Evolutionary conservation across 345 rosid species (phyloP).

Genomic region (Eucalyptus grandis): DNA sequence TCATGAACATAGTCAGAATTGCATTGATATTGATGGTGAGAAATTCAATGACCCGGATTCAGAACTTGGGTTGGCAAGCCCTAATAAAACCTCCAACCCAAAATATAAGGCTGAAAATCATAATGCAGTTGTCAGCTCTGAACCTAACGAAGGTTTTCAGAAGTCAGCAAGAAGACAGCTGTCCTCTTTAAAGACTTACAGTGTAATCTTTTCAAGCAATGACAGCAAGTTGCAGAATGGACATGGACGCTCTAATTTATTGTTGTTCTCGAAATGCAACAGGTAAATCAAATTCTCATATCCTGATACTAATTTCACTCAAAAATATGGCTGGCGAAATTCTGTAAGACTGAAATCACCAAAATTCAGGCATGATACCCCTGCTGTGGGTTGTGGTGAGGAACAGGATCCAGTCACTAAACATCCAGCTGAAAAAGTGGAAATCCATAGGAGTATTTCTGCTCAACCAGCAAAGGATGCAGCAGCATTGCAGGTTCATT

Average conservation of each 20-base stretch:
- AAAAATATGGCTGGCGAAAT: background rate
- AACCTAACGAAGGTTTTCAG: background rate
- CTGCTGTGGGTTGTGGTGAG: background rate
- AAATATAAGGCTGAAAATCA: background rate
- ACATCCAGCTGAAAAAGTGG: background rate
- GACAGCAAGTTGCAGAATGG: background rate
- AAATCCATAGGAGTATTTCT: background rate
- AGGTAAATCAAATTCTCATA: background rate
- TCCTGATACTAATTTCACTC: background rate
- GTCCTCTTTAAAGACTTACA: slow-evolving; percentile 26
- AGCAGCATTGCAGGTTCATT: slow-evolving; percentile 1
- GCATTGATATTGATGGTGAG: slow-evolving; percentile 8
- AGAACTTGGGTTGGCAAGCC: background rate
- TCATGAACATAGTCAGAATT: slow-evolving; percentile 2
- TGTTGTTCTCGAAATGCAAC: background rate
- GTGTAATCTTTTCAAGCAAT: slow-evolving; percentile 9
- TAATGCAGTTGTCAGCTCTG: background rate
- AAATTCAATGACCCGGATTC: slow-evolving; percentile 1
- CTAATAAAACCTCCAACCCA: background rate
- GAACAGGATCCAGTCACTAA: background rate
- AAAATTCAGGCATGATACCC: background rate
- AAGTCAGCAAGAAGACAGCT: slow-evolving; percentile 12
- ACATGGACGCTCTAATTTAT: background rate
- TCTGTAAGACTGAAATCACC: background rate
- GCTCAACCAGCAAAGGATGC: slow-evolving; percentile 4